Conservation (phyloP, 1,284 basidiomycete species). For the Ganoderma resinaceum region DNA sequence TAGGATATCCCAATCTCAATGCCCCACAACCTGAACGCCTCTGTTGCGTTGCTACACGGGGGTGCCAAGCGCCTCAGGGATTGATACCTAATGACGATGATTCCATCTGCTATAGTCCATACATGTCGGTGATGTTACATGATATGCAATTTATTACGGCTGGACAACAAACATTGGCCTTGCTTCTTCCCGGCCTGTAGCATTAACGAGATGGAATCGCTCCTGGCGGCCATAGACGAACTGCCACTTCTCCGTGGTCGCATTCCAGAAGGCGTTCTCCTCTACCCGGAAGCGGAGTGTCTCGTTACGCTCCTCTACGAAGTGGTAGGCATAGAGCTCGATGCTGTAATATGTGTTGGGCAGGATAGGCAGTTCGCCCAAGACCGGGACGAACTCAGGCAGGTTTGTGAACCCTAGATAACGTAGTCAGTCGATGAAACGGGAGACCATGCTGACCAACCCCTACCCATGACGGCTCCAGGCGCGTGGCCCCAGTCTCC, state of each 20-base stretch:
- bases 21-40: background rate
- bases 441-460: background rate
- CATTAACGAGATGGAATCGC: conserved; percentile 50
- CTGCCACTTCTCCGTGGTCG: conserved; percentile 47
- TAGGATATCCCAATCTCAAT: conserved; percentile 43
- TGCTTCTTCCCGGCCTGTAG: conserved; percentile 18
- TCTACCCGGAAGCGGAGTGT: conserved; percentile 54
- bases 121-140: conserved; percentile 6
- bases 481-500: conserved; percentile 65
- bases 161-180: conserved; percentile 23
- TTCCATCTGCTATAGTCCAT: conserved; percentile 1
- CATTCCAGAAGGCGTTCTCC: conserved; percentile 57
- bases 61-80: background rate
- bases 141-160: conserved; percentile 12
- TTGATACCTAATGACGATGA: conserved; percentile 1
- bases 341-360: conserved; percentile 59
- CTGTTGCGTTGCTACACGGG: background rate
- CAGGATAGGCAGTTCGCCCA: conserved; percentile 52
- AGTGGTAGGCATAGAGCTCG: conserved; percentile 57
- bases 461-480: conserved; percentile 56
- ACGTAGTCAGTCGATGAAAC: background rate
- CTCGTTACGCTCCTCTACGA: conserved; percentile 56
- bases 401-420: conserved; percentile 53
- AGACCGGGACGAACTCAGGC: conserved; percentile 50
- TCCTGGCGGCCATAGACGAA: conserved; percentile 60